Evolutionary conservation across 164 flowering plant species (phyloP).

Genomic region (Kalanchoe fedtschenkoi): DNA sequence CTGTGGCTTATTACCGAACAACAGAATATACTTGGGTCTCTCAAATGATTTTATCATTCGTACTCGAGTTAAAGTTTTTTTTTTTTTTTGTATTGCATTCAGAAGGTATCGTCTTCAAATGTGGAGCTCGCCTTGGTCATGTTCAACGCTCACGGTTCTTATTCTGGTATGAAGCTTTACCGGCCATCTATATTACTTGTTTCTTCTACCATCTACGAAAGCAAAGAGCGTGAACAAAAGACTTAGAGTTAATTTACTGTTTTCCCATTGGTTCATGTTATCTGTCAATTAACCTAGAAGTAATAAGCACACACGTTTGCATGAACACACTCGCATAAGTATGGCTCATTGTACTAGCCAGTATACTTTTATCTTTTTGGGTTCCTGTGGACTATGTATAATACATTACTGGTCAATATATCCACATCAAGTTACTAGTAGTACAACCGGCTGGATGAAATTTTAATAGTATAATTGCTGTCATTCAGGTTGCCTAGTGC

Average conservation of each 20-base stretch:
- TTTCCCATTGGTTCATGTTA: too few relatives aligned
- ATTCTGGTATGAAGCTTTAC: constrained; percentile 37
- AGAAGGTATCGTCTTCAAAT: constrained; percentile 48
- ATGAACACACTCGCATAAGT: too few relatives aligned
- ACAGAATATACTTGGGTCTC: neutral
- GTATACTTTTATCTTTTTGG: too few relatives aligned
- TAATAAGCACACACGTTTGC: too few relatives aligned
- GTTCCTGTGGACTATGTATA: too few relatives aligned
- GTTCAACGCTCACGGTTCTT: constrained; percentile 67
- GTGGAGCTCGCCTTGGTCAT: constrained; percentile 59
- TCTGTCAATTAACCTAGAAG: too few relatives aligned
- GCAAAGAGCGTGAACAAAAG: neutral
- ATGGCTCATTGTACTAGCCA: too few relatives aligned
- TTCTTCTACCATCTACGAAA: neutral
- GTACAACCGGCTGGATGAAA: neutral
- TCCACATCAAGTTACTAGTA: neutral
- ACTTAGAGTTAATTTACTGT: too few relatives aligned
- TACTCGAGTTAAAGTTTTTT: neutral
- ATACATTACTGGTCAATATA: neutral
- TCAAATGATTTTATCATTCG: neutral
- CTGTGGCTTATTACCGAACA: neutral
- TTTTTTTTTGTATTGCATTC: constrained; percentile 22
- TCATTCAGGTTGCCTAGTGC: constrained; percentile 66
- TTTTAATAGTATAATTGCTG: neutral
- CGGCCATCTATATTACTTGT: too few relatives aligned